Conservation (phyloP, 2,329 filamentous ascomycete genomes). For the Herpotrichia juniperi region DNA sequence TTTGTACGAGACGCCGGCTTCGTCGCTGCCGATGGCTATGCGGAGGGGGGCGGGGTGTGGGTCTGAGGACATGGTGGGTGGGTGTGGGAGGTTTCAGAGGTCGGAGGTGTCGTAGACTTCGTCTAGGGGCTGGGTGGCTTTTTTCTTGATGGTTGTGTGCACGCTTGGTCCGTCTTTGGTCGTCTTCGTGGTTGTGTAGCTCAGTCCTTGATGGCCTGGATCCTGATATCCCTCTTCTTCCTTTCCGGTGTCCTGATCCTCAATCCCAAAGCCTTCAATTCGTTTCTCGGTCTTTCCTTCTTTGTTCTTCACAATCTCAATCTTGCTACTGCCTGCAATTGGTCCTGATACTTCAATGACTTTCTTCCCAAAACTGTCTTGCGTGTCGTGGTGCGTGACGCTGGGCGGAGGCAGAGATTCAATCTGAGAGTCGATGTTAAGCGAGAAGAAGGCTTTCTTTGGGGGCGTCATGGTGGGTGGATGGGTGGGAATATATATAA, state of each 20-base stretch:
- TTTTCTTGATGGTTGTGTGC: constrained; percentile 11
- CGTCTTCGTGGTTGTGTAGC: constrained; percentile 13
- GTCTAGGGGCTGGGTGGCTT: constrained; percentile 21
- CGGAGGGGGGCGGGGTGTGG: constrained; percentile 48
- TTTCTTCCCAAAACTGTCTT: constrained; percentile 41
- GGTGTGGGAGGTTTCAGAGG: constrained; percentile 18
- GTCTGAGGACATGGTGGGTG: constrained; percentile 7
- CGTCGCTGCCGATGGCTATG: constrained; percentile 69
- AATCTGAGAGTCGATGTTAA: constrained; percentile 47
- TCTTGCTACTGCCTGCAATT: constrained; percentile 30
- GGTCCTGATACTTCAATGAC: constrained; percentile 44
- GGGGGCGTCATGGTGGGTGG: neutral
- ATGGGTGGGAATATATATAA: neutral
- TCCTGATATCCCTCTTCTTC: constrained; percentile 16
- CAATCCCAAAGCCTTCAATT: constrained; percentile 21
- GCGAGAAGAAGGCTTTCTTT: constrained; percentile 41
- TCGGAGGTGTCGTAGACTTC: constrained; percentile 41
- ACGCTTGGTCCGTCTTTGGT: constrained; percentile 12
- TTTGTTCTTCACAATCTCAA: constrained; percentile 45
- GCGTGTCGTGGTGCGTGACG: constrained; percentile 41
- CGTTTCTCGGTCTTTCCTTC: constrained; percentile 16
- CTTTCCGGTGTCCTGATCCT: too few species aligned
- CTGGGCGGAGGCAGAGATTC: constrained; percentile 40
- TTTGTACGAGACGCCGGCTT: constrained; percentile 81
- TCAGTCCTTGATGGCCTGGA: constrained; percentile 11